phyloP scores from a whole-genome alignment of 495 filamentous ascomycete species.

The Paragyromitra xinjiangensis region DNA sequence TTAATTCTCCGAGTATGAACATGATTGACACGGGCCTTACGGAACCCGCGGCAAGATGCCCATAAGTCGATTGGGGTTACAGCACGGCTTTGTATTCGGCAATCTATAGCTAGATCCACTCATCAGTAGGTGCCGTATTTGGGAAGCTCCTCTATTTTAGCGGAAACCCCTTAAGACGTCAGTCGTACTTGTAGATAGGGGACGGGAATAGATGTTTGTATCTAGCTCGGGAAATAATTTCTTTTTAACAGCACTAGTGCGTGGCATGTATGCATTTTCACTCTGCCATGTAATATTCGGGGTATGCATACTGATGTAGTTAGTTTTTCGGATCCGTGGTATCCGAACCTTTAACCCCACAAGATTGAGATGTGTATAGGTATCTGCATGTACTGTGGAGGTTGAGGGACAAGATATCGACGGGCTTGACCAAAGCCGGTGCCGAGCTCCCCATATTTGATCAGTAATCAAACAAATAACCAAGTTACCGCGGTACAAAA shows the following conservation, averaged over 20 bases:
- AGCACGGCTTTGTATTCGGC: conserved; percentile 10
- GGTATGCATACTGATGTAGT: background rate
- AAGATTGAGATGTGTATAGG: background rate
- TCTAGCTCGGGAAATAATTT: background rate
- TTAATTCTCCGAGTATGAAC: conserved; percentile 2
- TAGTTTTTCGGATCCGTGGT: background rate
- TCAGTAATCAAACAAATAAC: conserved; percentile 29
- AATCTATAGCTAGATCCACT: background rate
- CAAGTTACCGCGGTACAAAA: conserved; percentile 6
- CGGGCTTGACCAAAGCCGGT: background rate
- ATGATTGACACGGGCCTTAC: background rate
- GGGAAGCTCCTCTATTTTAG: conserved; percentile 9
- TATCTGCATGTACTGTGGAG: background rate
- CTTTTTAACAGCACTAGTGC: background rate
- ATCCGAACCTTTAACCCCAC: background rate
- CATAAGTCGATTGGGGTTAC: background rate
- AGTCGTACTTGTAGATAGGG: background rate
- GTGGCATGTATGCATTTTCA: background rate
- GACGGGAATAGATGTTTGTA: background rate
- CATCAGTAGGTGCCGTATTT: background rate
- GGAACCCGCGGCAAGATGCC: conserved; percentile 16
- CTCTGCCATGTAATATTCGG: background rate
- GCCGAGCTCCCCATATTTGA: conserved; percentile 2
- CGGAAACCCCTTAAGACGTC: background rate
- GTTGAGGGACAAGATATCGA: background rate